These are phyloP conservation scores for Hordeum vulgare DNA, from an alignment of 176 grass and related monocot genomes.

Conservation along the genomic window DNA sequence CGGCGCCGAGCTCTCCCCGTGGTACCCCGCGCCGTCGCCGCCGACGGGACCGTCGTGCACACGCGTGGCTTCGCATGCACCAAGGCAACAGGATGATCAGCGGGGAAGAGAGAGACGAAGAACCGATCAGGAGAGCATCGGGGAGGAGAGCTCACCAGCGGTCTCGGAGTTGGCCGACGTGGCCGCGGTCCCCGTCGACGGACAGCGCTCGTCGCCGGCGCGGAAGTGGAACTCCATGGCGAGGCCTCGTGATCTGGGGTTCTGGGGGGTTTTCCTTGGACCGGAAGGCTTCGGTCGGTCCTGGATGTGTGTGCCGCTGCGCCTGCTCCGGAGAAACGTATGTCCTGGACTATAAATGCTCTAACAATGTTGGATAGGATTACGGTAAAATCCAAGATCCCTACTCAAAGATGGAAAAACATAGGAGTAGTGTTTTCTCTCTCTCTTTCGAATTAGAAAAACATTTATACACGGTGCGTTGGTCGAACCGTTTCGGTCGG, in stretches of 20 bases:
- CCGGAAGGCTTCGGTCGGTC: background rate
- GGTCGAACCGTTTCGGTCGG: too few relatives aligned
- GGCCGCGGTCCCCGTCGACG: background rate
- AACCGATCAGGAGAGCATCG: background rate
- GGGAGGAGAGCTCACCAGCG: background rate
- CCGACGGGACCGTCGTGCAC: background rate
- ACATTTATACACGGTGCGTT: too few relatives aligned
- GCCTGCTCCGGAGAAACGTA: background rate
- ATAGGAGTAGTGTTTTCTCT: too few relatives aligned
- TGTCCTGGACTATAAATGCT: too few relatives aligned
- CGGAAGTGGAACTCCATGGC: slow-evolving; percentile 32
- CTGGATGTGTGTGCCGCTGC: background rate
- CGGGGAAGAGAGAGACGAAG: background rate
- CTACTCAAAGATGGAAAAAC: too few relatives aligned
- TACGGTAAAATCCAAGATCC: too few relatives aligned
- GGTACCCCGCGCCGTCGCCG: background rate
- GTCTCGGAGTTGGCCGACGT: background rate
- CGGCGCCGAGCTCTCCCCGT: background rate
- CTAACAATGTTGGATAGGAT: too few relatives aligned
- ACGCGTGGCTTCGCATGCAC: background rate
- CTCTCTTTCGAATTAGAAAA: too few relatives aligned
- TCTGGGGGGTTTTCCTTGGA: background rate
- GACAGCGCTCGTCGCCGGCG: slow-evolving; percentile 11
- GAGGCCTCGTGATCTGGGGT: background rate
- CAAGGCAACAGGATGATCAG: background rate